phyloP scores from a whole-genome alignment of 139 green algal species.

The Chlamydomonas schloesseri region DNA sequence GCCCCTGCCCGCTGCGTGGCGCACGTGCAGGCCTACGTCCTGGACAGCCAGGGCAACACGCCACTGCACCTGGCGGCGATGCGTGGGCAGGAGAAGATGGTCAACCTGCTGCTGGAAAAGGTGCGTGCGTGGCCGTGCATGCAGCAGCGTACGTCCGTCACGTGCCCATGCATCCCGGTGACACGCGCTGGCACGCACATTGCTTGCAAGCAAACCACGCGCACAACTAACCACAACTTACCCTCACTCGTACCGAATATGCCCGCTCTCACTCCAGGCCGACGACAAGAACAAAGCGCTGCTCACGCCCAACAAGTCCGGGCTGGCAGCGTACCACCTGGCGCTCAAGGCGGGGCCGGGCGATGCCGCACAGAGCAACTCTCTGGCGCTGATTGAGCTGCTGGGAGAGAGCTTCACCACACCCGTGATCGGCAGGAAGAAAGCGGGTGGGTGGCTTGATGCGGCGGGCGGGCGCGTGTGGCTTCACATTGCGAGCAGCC shows the following conservation, averaged over 20 bases:
- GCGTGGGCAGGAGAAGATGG: slow-evolving; percentile 38
- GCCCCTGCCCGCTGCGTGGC: too few relatives aligned
- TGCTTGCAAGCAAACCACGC: too few relatives aligned
- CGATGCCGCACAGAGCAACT: slow-evolving; percentile 18
- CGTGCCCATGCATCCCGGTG: too few relatives aligned
- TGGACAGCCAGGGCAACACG: slow-evolving; percentile 53
- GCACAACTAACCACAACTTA: too few relatives aligned
- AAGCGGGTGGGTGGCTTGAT: slow-evolving; percentile 5
- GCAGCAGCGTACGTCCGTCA: too few relatives aligned
- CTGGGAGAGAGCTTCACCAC: background rate
- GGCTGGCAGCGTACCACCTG: slow-evolving; percentile 47
- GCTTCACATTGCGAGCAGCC: background rate
- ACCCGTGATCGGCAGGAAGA: background rate
- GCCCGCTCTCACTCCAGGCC: too few relatives aligned
- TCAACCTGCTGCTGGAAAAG: slow-evolving; percentile 46
- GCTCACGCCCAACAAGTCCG: slow-evolving; percentile 52
- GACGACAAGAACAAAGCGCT: slow-evolving; percentile 38
- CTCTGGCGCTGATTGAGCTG: background rate
- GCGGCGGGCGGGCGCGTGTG: background rate
- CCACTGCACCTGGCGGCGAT: slow-evolving; percentile 55
- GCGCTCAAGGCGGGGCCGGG: slow-evolving; percentile 23
- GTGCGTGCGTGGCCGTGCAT: too few relatives aligned
- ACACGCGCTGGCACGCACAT: too few relatives aligned
- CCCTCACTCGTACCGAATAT: too few relatives aligned
- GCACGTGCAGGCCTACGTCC: slow-evolving; percentile 17